Base-by-base conservation (phyloP, 1,284 basidiomycete species). In the Trichosporon faecale region DNA sequence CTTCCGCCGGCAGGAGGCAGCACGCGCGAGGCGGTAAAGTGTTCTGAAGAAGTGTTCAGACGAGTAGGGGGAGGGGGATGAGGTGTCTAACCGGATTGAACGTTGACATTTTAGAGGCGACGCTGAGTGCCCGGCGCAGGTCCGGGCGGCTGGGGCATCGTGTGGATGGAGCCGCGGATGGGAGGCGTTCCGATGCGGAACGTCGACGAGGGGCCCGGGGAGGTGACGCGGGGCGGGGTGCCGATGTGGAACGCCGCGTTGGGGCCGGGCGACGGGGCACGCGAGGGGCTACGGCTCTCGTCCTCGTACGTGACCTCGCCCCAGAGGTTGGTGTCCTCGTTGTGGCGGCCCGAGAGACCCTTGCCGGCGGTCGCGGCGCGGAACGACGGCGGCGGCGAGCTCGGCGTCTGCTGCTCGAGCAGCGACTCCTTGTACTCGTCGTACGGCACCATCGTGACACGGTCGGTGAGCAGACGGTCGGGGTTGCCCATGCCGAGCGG, bases 371-470 rank as follows among this genome's bases (percentile, higher is more conserved):
- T 82, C 12, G 83, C 81, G 29, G 77, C 65, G 37, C 76, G 71
- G 71, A 83, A 83, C 14, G 80, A 78, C 1, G 82, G 81, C 12
- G 82, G 83, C 18, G 82, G 81, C 6, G 74, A 75, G 18, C 29
- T 78, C 77, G 8, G 57, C 35, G 66, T 67, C 8, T 78, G 27
- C 77, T 79, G 27, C 77, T 79, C 69, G 86, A 86, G 70, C 85
- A 87, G 82, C 52, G 89, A 85, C 71, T 89, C 83, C 11, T 90
- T 88, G 86, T 89, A 85, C 71, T 89, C 83, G 11, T 90, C 88
- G 86, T 89, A 93, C 1, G 91, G 91, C 0, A 93, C 87, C 73
- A 89, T 75, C 6, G 90, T 91, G 82, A 91, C 91, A 55, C 87
- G 85, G 6, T 82, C 83, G 55, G 89, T 82, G 12, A 86, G 83